These are phyloP conservation scores for Sporisorium scitamineum DNA, from an alignment of 1,284 basidiomycete genomes.

Conservation along the genomic window DNA sequence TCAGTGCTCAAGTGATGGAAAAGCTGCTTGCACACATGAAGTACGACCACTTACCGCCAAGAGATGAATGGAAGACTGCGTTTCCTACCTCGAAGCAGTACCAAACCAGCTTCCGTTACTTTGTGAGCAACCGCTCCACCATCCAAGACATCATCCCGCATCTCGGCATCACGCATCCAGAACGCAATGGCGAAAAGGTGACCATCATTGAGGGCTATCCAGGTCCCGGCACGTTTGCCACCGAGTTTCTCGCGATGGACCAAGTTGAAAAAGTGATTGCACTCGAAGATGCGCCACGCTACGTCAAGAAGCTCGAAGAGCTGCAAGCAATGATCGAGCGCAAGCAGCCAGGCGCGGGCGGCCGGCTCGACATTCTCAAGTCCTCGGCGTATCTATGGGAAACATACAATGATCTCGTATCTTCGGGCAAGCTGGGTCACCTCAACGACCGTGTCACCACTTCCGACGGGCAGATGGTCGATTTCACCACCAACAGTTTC, in stretches of 20 bases:
- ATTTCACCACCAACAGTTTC: slow-evolving; percentile 31
- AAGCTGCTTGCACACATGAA: slow-evolving; percentile 19
- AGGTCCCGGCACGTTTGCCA: slow-evolving; percentile 62
- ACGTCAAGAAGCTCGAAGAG: slow-evolving; percentile 34
- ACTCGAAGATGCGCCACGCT: slow-evolving; percentile 52
- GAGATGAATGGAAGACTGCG: slow-evolving; percentile 41
- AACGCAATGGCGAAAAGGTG: slow-evolving; percentile 48
- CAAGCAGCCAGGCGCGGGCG: slow-evolving; percentile 11
- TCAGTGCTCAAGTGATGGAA: slow-evolving; percentile 10
- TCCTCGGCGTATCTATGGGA: slow-evolving; percentile 54
- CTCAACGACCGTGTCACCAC: slow-evolving; percentile 38
- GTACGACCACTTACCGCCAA: slow-evolving; percentile 52
- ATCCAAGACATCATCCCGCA: slow-evolving; percentile 38
- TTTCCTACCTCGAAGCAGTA: slow-evolving; percentile 37
- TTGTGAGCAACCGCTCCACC: slow-evolving; percentile 56
- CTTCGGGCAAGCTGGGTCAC: slow-evolving; percentile 50
- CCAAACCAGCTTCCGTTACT: slow-evolving; percentile 55
- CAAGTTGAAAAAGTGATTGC: slow-evolving; percentile 66
- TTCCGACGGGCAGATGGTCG: slow-evolving; percentile 20
- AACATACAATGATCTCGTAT: slow-evolving; percentile 51
- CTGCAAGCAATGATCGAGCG: slow-evolving; percentile 29
- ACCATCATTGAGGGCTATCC: slow-evolving; percentile 66
- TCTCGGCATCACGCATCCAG: slow-evolving; percentile 36
- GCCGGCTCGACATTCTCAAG: slow-evolving; percentile 44
- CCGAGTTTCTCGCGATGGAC: slow-evolving; percentile 52